Evolutionary conservation across 148 eudicot species (phyloP), one percentile per base, ranked within the genome.

Genomic region (Vaccinium vitisidaea): DNA sequence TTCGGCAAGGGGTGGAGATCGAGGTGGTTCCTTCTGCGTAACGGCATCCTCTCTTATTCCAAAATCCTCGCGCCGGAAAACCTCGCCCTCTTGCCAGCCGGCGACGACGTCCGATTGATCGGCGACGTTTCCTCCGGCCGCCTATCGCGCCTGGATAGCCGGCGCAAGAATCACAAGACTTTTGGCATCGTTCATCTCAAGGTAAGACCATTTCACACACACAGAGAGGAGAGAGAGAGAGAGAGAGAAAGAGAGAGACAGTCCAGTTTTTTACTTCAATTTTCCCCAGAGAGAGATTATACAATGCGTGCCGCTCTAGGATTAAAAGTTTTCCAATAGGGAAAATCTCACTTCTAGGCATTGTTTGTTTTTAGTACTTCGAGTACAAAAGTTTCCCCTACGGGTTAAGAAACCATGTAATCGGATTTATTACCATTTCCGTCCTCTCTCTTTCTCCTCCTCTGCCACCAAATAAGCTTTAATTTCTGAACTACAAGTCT

Each of bases 1-100:
- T 95, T 92, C 85, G 89, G 95, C 11, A 95, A 93, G 65, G 98
- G 98, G 7, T 95, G 98, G 98, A 92, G 96, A 90, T 92, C 98
- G 25, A 82, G 98, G 76, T 95, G 96, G 98, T 95, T 95, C 58
- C 80, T 92, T 19, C 83, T 95, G n/a, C 90, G 92, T 0, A 89
- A 94, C 53, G 96, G 94, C 16, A 90, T 93, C 3, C 55, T 93
- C 2, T 93, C 94, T 0, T 95, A 95, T 78, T 90, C 90, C 12
- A 95, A 91, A 90, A 88, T 89, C 76, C 88, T 83, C 32, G 87
- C 87, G 79, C 92, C 86, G 52, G 92, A 90, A 8, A 89, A 25
- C 12, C 87, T 89, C 8, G 83, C 86, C 54, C 73, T 80, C 27
- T 63, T 70, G 18, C 81, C 88, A 0, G 52, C 87, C 75, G 88